phyloP scores from a whole-genome alignment of 176 grass and related monocot species.

The Oropetium thomaeum region DNA sequence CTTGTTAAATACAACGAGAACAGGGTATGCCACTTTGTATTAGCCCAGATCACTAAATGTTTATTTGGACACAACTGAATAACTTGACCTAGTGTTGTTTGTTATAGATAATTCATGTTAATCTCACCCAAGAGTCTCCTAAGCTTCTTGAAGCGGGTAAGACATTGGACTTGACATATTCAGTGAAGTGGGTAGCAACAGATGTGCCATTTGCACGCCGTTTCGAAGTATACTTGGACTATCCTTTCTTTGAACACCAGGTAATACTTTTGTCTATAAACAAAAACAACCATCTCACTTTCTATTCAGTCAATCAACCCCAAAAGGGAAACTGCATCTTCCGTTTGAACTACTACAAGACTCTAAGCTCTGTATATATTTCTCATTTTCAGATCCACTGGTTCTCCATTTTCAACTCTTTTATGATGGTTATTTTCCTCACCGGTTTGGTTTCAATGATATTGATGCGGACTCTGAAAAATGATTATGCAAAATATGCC shows the following conservation, averaged over 20 bases:
- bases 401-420: slow-evolving; percentile 99
- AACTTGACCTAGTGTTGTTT: slow-evolving; percentile 19
- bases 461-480: slow-evolving; percentile 94
- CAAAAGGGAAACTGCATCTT: slow-evolving; percentile 3
- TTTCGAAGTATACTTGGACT: slow-evolving; percentile 97
- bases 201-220: slow-evolving; percentile 83
- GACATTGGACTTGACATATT: slow-evolving; percentile 80
- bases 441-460: slow-evolving; percentile 98
- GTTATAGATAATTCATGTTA: slow-evolving; percentile 96
- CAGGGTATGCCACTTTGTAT: slow-evolving; percentile 45
- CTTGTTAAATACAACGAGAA: slow-evolving; percentile 74
- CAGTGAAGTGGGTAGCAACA: slow-evolving; percentile 78
- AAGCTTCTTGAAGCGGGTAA: slow-evolving; percentile 85
- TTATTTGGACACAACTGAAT: slow-evolving; percentile 11
- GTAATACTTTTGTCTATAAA: slow-evolving; percentile 36
- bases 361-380: slow-evolving; percentile 17
- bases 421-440: slow-evolving; percentile 99
- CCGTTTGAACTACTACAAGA: slow-evolving; percentile 18
- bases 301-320: slow-evolving; percentile 18
- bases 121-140: slow-evolving; percentile 91
- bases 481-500: slow-evolving; percentile 99
- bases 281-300: not conserved
- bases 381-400: slow-evolving; percentile 85
- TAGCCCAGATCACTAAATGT: not conserved
- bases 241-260: slow-evolving; percentile 99